These are phyloP conservation scores for Alternaria ventricosa DNA, from an alignment of 2,329 filamentous ascomycete species.

Conservation along the genomic window DNA sequence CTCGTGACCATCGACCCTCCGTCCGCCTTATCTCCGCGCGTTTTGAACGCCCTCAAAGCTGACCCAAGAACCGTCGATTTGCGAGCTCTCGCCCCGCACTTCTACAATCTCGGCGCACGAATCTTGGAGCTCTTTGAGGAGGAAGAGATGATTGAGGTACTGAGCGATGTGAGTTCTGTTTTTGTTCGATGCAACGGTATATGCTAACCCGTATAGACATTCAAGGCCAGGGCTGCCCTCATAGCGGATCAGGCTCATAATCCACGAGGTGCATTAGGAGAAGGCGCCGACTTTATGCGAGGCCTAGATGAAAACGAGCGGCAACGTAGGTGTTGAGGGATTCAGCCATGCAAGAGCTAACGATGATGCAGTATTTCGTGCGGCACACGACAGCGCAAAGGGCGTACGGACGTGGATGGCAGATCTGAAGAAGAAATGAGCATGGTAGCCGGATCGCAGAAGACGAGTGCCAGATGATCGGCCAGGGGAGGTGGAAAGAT, in stretches of 20 bases:
- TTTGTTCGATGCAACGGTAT: not conserved
- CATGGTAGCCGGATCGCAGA: not conserved
- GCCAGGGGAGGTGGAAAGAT: not conserved
- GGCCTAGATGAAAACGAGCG: conserved; percentile 92
- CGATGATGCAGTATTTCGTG: conserved; percentile 51
- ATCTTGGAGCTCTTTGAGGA: conserved; percentile 94
- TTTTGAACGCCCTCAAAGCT: conserved; percentile 88
- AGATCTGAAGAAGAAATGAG: conserved; percentile 50
- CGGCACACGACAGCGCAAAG: conserved; percentile 57
- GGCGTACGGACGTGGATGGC: conserved; percentile 55
- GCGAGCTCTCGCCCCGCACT: conserved; percentile 81
- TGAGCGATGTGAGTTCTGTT: conserved; percentile 49
- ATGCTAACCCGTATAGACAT: conserved; percentile 62
- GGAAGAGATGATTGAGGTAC: conserved; percentile 73
- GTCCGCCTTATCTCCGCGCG: conserved; percentile 74
- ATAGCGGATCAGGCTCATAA: conserved; percentile 91
- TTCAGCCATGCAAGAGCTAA: conserved; percentile 3
- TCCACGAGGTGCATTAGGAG: conserved; percentile 70
- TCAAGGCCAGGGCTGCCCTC: conserved; percentile 79
- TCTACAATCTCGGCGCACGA: conserved; percentile 83
- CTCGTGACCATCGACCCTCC: conserved; percentile 80
- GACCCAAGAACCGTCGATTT: conserved; percentile 86
- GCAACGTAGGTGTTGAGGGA: conserved; percentile 54
- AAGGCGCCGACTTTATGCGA: conserved; percentile 79
- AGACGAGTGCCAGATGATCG: not conserved